Evolutionary conservation across 1,284 basidiomycete species (phyloP), one percentile per base, ranked within the genome.

Genomic region (Earliella scabrosa): DNA sequence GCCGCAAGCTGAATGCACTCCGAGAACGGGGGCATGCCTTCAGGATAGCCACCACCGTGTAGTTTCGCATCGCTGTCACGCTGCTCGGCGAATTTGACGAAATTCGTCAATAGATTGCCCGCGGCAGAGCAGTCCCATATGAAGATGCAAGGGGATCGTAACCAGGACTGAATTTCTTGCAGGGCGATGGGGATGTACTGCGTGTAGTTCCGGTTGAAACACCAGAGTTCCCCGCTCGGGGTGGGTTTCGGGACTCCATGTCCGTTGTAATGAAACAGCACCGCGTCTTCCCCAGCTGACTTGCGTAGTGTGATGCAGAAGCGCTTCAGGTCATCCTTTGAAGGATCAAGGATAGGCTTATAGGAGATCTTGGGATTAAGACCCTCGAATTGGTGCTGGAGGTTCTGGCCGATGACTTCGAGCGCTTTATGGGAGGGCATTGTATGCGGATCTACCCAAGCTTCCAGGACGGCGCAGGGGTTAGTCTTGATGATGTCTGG

Each of bases 61-160:
- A 81, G 73, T 50, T 81, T 80, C 16, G 86, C 77, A 54, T 98
- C 95, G 45, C 88, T 85, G 67, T 98, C 96, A 27, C 93, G 86
- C 46, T 90, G 82, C 66, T 93, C 87, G 2, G 94, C 94, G 63
- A 95, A 92, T 58, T 83, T 84, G 69, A 92, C 92, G 74, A 97
- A 98, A 74, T 97, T 98, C 60, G 85, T 84, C 43, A 99, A 80
- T 45, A 99, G 88, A 71, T 98, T 89, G 0, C 97, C 97, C 0
- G 97, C 96, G 8, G 94, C 92, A 13, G 95, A 97, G 69, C 97
- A 98, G 70, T 99, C 97, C 97, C 97, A 99, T 51, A 99, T 94
- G 69, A 97, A 99, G 52, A 99, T 95, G 51, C 93, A 96, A 1
- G 97, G 97, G 2, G 94, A 94, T 4, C 92, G 92, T 1, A 96